A percentile compares a stretch with the other conserved stretches of the same genome.
phyloP scores from a whole-genome alignment of 106 monocot genomes.

The Chionographis japonica region DNA sequence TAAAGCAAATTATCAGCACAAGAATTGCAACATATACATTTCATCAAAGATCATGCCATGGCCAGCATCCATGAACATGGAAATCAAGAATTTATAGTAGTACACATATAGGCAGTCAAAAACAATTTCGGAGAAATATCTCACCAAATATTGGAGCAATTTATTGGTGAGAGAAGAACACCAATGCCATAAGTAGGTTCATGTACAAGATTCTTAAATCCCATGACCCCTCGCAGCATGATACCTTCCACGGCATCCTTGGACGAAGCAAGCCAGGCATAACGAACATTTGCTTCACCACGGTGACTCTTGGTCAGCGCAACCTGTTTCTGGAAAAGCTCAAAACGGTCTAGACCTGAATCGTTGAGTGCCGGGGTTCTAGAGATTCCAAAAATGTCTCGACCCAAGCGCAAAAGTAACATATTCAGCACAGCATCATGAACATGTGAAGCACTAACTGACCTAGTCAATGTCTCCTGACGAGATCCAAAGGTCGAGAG shows the following conservation, averaged over 20 bases:
- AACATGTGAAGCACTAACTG: slow-evolving; percentile 9
- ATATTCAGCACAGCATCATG: slow-evolving; percentile 49
- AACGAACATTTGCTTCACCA: slow-evolving; percentile 80
- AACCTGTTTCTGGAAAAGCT: slow-evolving; percentile 61
- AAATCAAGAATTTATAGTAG: too few species aligned
- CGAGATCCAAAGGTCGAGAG: background rate
- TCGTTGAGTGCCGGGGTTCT: slow-evolving; percentile 37
- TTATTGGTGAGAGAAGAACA: slow-evolving; percentile 62
- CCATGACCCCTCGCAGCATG: slow-evolving; percentile 41
- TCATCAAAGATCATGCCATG: background rate
- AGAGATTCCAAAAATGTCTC: slow-evolving; percentile 62
- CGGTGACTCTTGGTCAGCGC: slow-evolving; percentile 36
- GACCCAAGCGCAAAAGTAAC: slow-evolving; percentile 62
- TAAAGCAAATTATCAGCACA: slow-evolving; percentile 12
- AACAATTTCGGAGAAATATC: slow-evolving; percentile 3
- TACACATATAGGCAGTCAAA: too few species aligned
- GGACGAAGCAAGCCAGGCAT: slow-evolving; percentile 82
- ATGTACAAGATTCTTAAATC: slow-evolving; percentile 22
- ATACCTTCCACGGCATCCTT: slow-evolving; percentile 41
- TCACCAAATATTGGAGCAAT: slow-evolving; percentile 63
- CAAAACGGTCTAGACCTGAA: slow-evolving; percentile 34
- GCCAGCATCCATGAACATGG: too few species aligned
- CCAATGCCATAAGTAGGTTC: slow-evolving; percentile 36
- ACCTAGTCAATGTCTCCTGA: slow-evolving; percentile 13
- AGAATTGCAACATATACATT: background rate